Evolutionary conservation across 2,329 filamentous ascomycete genomes (phyloP), one percentile per base, ranked within the genome.

Genomic region (Didymella lethalis): DNA sequence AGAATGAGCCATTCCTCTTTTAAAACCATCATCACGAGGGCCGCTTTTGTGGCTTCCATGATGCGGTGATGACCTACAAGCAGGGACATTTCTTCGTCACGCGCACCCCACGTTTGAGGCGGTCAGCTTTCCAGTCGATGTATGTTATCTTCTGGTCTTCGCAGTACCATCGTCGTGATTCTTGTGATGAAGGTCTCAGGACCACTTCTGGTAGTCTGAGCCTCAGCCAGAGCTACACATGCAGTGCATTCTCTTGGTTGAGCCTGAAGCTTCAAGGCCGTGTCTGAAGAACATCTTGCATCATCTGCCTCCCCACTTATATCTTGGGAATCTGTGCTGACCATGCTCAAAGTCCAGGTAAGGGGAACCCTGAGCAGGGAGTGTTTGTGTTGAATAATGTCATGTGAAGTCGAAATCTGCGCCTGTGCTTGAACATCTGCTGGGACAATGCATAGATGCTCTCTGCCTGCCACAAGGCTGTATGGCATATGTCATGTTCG

Each of bases 11-110:
- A 79, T 77, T 78, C 84, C 88, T 85, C 85, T 86, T 89, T 82
- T 89, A 92, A 92, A 92, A 92, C 89, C 89, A 89, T 91, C 85
- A 85, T 87, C 85, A 87, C 86, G 89, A 92, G 86, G 85, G 86
- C 81, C 83, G 79, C 80, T 76, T 77, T 78, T 73, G 81, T 76
- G 81, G 83, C 82, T 82, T 82, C 82, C 87, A 89, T 85, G 87
- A 89, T 81, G 77, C 80, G 85, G 79, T 85, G 86, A 87, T 85
- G 86, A 89, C 86, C 86, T 88, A 81, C 82, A 80, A 85, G 83
- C 79, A 83, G 85, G 82, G 77, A 88, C 86, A 87, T 77, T 67
- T 61, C 62, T 67, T 74, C 62, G 64, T 71, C 65, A 73, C 71
- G 65, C 66, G 69, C 65, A 23, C 52, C 54, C 59, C 61, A 64